These are phyloP conservation scores for Citrus medica DNA, from an alignment of 345 rosid genomes.

Conservation along the genomic window DNA sequence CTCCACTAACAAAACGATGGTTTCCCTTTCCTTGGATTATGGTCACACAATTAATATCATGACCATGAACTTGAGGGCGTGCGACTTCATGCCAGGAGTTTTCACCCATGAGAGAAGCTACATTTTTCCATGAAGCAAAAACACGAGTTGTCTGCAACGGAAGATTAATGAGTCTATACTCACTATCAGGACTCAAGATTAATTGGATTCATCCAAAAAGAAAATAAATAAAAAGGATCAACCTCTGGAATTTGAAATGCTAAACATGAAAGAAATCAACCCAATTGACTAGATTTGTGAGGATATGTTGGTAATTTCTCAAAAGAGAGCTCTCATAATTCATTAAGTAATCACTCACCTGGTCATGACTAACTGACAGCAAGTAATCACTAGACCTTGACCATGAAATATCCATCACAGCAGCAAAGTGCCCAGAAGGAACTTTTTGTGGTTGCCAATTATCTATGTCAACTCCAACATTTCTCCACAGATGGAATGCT, in stretches of 20 bases:
- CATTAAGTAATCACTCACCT: slow-evolving; percentile 38
- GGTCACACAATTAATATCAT: slow-evolving; percentile 79
- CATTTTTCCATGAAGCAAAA: slow-evolving; percentile 78
- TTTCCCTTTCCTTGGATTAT: slow-evolving; percentile 81
- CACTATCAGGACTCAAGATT: not conserved
- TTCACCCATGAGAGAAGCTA: slow-evolving; percentile 25
- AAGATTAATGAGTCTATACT: not conserved
- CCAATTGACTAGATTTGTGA: not conserved
- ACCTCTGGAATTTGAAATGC: not conserved
- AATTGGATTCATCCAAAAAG: not conserved
- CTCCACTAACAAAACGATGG: slow-evolving; percentile 92
- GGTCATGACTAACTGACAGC: slow-evolving; percentile 91
- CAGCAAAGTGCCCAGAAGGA: slow-evolving; percentile 87
- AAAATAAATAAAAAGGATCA: not conserved
- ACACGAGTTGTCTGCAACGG: slow-evolving; percentile 66
- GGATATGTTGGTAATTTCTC: not conserved
- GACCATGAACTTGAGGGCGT: slow-evolving; percentile 98
- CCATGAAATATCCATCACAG: slow-evolving; percentile 84
- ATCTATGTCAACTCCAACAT: slow-evolving; percentile 57
- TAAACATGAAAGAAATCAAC: not conserved
- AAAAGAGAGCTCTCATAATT: too few species aligned
- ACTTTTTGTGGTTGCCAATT: slow-evolving; percentile 88
- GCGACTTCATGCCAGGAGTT: slow-evolving; percentile 88
- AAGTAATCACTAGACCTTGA: slow-evolving; percentile 68
- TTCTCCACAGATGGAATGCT: slow-evolving; percentile 84